Base-by-base conservation (phyloP, 2,329 filamentous ascomycete genomes). In the Alternaria triticimaculans region DNA sequence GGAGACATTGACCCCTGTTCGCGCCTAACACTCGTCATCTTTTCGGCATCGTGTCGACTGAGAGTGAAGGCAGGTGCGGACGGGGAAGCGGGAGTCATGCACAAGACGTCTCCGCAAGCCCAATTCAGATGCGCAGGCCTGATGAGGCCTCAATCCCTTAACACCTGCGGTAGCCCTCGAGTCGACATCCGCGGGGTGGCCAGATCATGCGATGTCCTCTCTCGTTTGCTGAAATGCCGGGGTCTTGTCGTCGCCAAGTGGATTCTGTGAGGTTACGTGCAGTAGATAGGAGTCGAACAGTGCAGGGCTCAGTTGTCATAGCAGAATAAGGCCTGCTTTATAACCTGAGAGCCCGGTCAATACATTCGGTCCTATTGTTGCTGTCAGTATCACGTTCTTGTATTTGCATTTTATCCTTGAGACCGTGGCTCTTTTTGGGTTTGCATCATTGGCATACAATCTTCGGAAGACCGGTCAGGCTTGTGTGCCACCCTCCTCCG, bases 301-400 rank as follows among this genome's bases (percentile, higher is more conserved):
- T 54, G 30, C 14, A 21, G 8, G 25, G 33, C 50, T 43, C 37
- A 18, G n/a, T 41, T 30, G 55, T 50, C 23, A 59, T 55, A 58
- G 37, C 37, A 60, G 30, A 59, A 43, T 25, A 46, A 58, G 55
- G 58, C 60, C 54, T 63, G 58, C 45, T 60, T 67, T 66, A 67
- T 70, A 70, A 59, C 28, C 48, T 56, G 43, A 55, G 50, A 62
- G 54, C 65, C 68, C 62, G 63, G 64, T 67, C 62, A 56, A 69
- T 72, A 72, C 45, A 44, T 28, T 49, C 50, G 51, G 48, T 58
- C 45, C 45, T 72, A 69, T 71, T 55, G 61, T 57, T 46, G 58
- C 58, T 62, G 53, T 44, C 63, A 55, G 20, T 55, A 33, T 59
- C 30, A 18, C 57, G 53, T 45, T 62, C 54, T 41, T 57, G 20